Conservation (phyloP, 768 basidiomycete species). For the Collybia sordida region DNA sequence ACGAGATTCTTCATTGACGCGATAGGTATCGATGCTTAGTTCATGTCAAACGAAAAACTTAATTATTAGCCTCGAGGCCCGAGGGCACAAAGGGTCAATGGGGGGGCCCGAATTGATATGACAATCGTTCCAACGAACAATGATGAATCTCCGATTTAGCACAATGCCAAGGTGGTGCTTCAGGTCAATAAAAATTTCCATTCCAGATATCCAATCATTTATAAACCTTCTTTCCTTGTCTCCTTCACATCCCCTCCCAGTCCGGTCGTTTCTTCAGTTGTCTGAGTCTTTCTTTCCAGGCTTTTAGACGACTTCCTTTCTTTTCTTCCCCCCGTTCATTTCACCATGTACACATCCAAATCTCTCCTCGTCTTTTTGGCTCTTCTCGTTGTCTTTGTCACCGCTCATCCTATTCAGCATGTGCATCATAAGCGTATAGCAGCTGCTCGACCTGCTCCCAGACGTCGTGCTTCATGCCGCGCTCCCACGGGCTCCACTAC, state of each 20-base stretch:
- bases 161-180: no score
- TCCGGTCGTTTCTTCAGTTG: slow-evolving; percentile 16
- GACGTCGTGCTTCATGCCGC: neutral
- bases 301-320: slow-evolving; percentile 10
- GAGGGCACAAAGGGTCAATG: no score
- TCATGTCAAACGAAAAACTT: neutral
- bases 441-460: slow-evolving; percentile 11
- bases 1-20: neutral
- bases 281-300: slow-evolving; percentile 15
- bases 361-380: slow-evolving; percentile 21
- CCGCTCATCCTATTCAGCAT: slow-evolving; percentile 17
- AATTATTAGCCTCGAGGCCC: neutral
- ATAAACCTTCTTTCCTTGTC: slow-evolving; percentile 1
- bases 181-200: neutral
- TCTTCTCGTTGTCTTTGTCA: slow-evolving; percentile 19
- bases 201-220: neutral
- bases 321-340: slow-evolving; percentile 12
- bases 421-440: slow-evolving; percentile 13
- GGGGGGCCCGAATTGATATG: no score
- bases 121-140: no score
- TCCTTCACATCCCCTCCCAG: slow-evolving; percentile 8
- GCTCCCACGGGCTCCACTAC: neutral
- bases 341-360: slow-evolving; percentile 20
- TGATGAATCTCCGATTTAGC: no score
- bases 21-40: neutral